Conservation (phyloP, 2,329 filamentous ascomycete species). For the Aspergillus aculeatus region DNA sequence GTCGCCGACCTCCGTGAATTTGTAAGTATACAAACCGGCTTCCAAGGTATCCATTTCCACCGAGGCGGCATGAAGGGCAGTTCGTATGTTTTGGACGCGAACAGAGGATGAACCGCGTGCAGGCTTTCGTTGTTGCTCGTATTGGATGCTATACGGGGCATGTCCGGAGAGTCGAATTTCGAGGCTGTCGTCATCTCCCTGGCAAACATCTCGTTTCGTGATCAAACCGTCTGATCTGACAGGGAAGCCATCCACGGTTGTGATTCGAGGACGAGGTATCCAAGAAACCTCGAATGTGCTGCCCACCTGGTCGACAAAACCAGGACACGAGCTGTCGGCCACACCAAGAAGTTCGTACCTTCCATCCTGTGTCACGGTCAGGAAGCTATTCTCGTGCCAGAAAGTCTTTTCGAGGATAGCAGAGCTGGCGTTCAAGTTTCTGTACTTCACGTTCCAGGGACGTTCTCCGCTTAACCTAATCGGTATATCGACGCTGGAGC, state of each 20-base stretch:
- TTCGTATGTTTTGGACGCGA: slow-evolving; percentile 71
- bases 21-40: slow-evolving; percentile 81
- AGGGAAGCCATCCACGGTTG: slow-evolving; percentile 50
- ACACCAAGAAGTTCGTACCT: slow-evolving; percentile 78
- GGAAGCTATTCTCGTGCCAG: slow-evolving; percentile 63
- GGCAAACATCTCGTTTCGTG: slow-evolving; percentile 80
- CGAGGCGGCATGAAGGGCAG: slow-evolving; percentile 71
- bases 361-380: slow-evolving; percentile 67
- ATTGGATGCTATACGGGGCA: slow-evolving; percentile 79
- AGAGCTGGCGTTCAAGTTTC: slow-evolving; percentile 59
- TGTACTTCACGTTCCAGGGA: slow-evolving; percentile 79
- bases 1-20: slow-evolving; percentile 78
- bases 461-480: slow-evolving; percentile 80
- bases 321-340: slow-evolving; percentile 76
- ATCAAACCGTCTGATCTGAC: slow-evolving; percentile 58
- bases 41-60: slow-evolving; percentile 83
- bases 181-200: slow-evolving; percentile 88
- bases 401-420: slow-evolving; percentile 51
- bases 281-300: slow-evolving; percentile 78
- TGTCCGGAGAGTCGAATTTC: slow-evolving; percentile 78
- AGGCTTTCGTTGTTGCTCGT: slow-evolving; percentile 73
- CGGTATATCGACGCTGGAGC: slow-evolving; percentile 70
- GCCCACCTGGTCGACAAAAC: slow-evolving; percentile 70
- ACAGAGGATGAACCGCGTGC: slow-evolving; percentile 64
- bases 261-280: slow-evolving; percentile 75